Base-by-base conservation (phyloP, 1,284 basidiomycete genomes). In the Ganoderma lingzhi region DNA sequence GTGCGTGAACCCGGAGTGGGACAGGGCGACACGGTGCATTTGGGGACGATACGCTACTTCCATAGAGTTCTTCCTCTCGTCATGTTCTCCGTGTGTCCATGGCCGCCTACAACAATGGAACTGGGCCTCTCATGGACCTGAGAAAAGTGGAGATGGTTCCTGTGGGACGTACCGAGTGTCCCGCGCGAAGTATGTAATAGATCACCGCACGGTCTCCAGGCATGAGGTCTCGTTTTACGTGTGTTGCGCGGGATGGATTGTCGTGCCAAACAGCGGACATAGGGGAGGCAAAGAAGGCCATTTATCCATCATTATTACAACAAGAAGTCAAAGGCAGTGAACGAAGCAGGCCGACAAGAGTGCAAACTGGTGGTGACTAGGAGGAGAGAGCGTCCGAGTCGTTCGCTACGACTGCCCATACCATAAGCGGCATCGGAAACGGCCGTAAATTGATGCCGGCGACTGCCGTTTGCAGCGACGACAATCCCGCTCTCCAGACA, bases 401-500 rank as follows among this genome's bases (percentile, higher is more conserved):
- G 35, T 35, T 35, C 14, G 2, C 3, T 8, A 28, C 35, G 37
- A n/a, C 41, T 17, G 28, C 42, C n/a, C 64, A 32, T 56, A 17
- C 55, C 64, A 56, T 48, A 35, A 19, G n/a, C 53, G 30, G 58
- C 30, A 19, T 23, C 65, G 65, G 65, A 42, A 66, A 23, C 14
- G 9, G 65, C 62, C 71, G 58, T 64, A n/a, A 15, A 4, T 3
- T 28, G 45, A 45, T 14, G n/a, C 37, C 53, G 53, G 37, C 45
- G 15, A 65, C 65, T 70, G 60, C 71, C 68, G 53, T 67, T 32
- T 73, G 61, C 35, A 64, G 72, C 56, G 39, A 19, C 64, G 72
- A 68, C 56, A 67, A 73, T 73, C 71, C 64, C 61, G 28, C 64
- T 63, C 64, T 67, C 39, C 65, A 60, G 60, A 66, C 62, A 68